Evolutionary conservation across 176 grass and related monocot genomes (phyloP), one percentile per base, ranked within the genome.

Genomic region (Raddia distichophylla): DNA sequence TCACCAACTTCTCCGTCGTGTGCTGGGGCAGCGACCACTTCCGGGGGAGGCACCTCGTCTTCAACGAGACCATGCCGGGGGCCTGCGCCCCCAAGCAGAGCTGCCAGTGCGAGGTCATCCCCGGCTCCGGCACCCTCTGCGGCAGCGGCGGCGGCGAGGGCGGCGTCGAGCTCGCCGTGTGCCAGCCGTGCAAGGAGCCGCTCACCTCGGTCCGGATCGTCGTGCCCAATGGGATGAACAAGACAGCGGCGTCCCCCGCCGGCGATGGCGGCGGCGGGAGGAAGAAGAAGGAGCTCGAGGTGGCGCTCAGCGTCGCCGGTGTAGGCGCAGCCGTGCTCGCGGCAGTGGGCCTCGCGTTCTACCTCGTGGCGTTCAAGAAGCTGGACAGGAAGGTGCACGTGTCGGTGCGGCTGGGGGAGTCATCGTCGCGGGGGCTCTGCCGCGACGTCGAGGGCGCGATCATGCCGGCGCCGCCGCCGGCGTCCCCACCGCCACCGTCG

Each of bases 21-120:
- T 99, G 97, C 72, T 99, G 97, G 97, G 97, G 93, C 7, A 83
- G 15, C 77, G 76, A 81, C n/a, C 71, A 67, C 17, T 82, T 93
- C 53, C 17, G 7, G 19, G 2, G 45, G 5, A 76, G 72, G 3
- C 67, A 75, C 18, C 14, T 86, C 16, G 69, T 99, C 1, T 93
- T 85, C 79, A 74, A 80, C 50, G 11, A 51, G 46, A 86, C 75
- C 58, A 82, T 91, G 86, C 97, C 97, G 0, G 97, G 97, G 4
- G 86, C 85, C 0, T 99, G 93, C 60, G 35, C 10, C 6, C 83
- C 60, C 0, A 27, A 19, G 45, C 0, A 0, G 5, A 87, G 0
- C 12, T 96, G 93, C 76, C 0, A 0, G 1, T 99, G 96, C 84
- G 48, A n/a, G 3, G 22, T 86, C 58, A 18, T 99, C 11, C 0